Percentiles rank a stretch among this genome's conserved stretches.
Evolutionary conservation across 768 basidiomycete genomes (phyloP).

Genomic region (Zangia roseola): DNA sequence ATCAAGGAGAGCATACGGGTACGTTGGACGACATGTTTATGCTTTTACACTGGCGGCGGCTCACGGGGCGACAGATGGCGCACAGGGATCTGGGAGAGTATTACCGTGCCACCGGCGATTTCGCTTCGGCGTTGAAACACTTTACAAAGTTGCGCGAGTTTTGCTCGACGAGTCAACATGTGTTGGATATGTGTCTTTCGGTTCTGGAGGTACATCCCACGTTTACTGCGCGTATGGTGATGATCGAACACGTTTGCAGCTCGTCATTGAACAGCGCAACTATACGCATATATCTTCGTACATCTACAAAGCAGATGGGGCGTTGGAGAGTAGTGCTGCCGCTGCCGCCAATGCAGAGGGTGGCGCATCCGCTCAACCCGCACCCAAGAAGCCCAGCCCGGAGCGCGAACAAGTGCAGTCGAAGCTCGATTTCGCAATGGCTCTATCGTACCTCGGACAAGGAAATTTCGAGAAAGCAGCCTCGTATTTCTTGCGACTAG

Average conservation of each 20-base stretch:
- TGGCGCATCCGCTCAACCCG: conserved; percentile 15
- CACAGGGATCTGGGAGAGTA: conserved; percentile 86
- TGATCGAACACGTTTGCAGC: conserved; percentile 39
- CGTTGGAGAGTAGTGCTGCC: conserved; percentile 61
- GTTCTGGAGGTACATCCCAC: conserved; percentile 62
- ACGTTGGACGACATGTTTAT: conserved; percentile 26
- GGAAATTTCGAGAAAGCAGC: conserved; percentile 83
- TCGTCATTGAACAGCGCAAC: conserved; percentile 82
- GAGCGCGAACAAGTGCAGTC: conserved; percentile 66
- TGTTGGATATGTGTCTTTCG: conserved; percentile 90
- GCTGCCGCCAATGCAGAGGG: conserved; percentile 31
- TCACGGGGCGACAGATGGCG: conserved; percentile 61
- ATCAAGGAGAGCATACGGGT: conserved; percentile 99
- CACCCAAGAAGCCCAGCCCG: conserved; percentile 47
- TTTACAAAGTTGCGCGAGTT: conserved; percentile 92
- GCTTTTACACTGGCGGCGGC: not conserved
- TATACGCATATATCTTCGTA: conserved; percentile 89
- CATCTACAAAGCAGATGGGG: conserved; percentile 93
- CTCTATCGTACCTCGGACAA: conserved; percentile 70
- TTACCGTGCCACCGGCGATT: conserved; percentile 72
- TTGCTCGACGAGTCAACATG: conserved; percentile 86
- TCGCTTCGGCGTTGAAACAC: conserved; percentile 68
- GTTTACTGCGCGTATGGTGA: not conserved
- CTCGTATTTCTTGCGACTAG: conserved; percentile 64
- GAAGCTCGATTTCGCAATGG: conserved; percentile 80